Evolutionary conservation across 2,329 filamentous ascomycete species (phyloP), one percentile per base, ranked within the genome.

Genomic region (Aspergillus felis): DNA sequence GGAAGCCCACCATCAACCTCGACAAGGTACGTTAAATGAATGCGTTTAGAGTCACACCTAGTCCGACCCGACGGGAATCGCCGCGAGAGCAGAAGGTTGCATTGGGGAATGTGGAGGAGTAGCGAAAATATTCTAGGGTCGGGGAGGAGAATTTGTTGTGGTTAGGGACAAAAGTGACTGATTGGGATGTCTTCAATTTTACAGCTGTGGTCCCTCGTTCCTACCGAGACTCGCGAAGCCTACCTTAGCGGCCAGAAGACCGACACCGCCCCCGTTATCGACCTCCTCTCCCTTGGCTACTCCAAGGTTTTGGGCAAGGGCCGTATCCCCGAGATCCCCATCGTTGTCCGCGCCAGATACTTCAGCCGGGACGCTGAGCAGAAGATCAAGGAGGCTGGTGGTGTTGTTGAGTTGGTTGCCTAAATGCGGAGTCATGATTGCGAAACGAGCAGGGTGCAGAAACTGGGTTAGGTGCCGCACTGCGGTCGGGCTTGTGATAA

Each of bases 281-380:
- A 99, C 84, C 91, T 99, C 79, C 89, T 97, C 66, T 85, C 92
- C 72, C 89, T 96, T 80, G 94, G 95, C 72, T 99, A 97, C 88
- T 90, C 92, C 77, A 99, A 99, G 85, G 87, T 99, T 69, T 90
- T 99, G 77, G 95, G 94, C 79, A 99, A 99, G 88, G 94, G 94
- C 81, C 88, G 93, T 76, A 84, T 97, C 74, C 93, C 94, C 74
- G 84, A 93, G 76, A 86, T 97, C 74, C 94, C 94, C 69, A 81
- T 99, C 73, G 91, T 99, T 74, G 92, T 99, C 69, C 91, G 91
- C 77, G 93, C 94, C 71, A 85, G 94, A 78, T 97, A 92, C 84
- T 90, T 99, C 81, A 92, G 88, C 85, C 89, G 90, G 78, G 88
- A 96, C 79, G 94, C 94, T 69, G 94, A 99, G 89, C 85, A 91